Conservation (phyloP, 2,329 filamentous ascomycete genomes). For the Penicillium hordei region DNA sequence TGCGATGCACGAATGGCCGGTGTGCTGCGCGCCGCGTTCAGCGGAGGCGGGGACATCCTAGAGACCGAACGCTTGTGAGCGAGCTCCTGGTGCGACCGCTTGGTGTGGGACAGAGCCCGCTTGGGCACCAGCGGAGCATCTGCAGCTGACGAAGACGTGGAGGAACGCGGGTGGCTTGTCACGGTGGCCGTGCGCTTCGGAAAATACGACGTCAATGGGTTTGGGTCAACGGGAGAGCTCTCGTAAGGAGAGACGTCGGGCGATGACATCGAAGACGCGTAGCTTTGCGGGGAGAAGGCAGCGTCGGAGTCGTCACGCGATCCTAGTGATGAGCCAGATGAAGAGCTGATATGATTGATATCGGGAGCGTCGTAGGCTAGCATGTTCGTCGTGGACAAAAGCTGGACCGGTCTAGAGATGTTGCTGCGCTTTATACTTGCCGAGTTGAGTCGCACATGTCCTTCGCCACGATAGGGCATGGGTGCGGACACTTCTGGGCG, state of each 20-base stretch:
- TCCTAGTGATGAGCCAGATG: slow-evolving; percentile 52
- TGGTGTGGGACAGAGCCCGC: slow-evolving; percentile 83
- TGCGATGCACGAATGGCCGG: slow-evolving; percentile 34
- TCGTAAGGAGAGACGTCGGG: slow-evolving; percentile 48
- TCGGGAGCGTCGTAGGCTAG: slow-evolving; percentile 93
- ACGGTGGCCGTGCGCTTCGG: slow-evolving; percentile 71
- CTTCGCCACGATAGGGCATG: slow-evolving; percentile 44
- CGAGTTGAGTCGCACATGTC: slow-evolving; percentile 46
- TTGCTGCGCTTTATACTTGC: slow-evolving; percentile 49
- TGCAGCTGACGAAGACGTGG: slow-evolving; percentile 47
- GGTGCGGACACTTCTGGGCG: slow-evolving; percentile 47
- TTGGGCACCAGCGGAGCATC: slow-evolving; percentile 69
- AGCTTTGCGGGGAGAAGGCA: slow-evolving; percentile 48
- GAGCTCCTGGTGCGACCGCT: slow-evolving; percentile 76
- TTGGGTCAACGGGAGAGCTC: slow-evolving; percentile 49
- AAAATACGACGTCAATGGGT: slow-evolving; percentile 59
- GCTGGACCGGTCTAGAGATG: slow-evolving; percentile 82
- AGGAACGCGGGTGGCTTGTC: slow-evolving; percentile 53
- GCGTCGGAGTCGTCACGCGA: slow-evolving; percentile 62
- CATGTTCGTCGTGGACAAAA: slow-evolving; percentile 94
- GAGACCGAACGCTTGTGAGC: slow-evolving; percentile 67
- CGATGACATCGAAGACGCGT: slow-evolving; percentile 50
- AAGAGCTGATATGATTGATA: slow-evolving; percentile 51
- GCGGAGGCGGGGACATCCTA: slow-evolving; percentile 46
- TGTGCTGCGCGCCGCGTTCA: slow-evolving; percentile 38